Evolutionary conservation across 2,329 filamentous ascomycete species (phyloP).

Genomic region (Aspergillus clavatus): DNA sequence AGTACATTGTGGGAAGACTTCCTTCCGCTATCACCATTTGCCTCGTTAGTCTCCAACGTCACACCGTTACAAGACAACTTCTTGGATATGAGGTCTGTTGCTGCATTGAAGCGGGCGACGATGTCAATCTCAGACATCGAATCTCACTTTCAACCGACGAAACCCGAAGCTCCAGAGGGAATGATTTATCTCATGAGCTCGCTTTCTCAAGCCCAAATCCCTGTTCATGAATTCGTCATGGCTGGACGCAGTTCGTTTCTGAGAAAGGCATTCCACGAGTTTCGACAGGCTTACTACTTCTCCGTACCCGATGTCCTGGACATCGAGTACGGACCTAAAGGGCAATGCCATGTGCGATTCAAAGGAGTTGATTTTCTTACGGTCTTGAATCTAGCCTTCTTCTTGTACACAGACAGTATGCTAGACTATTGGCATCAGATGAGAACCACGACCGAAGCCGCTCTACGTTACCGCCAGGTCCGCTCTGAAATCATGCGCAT

Average conservation of each 20-base stretch:
- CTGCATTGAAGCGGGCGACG: slow-evolving; percentile 37
- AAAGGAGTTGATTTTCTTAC: slow-evolving; percentile 70
- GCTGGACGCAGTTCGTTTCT: slow-evolving; percentile 68
- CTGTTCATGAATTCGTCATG: slow-evolving; percentile 77
- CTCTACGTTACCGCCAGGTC: slow-evolving; percentile 71
- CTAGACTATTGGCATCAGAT: slow-evolving; percentile 85
- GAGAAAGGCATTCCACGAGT: slow-evolving; percentile 56
- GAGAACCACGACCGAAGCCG: slow-evolving; percentile 58
- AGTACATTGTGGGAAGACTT: slow-evolving; percentile 71
- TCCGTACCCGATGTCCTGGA: slow-evolving; percentile 57
- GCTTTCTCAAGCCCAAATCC: slow-evolving; percentile 65
- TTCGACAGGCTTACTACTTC: slow-evolving; percentile 51
- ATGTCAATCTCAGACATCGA: slow-evolving; percentile 46
- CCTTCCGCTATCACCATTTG: slow-evolving; percentile 63
- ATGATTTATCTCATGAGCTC: slow-evolving; percentile 49
- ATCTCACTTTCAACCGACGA: slow-evolving; percentile 29
- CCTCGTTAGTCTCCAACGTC: slow-evolving; percentile 49
- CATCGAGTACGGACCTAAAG: slow-evolving; percentile 50
- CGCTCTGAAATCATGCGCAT: slow-evolving; percentile 82
- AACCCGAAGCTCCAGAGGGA: slow-evolving; percentile 22
- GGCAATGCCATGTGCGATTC: slow-evolving; percentile 59
- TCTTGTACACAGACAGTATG: slow-evolving; percentile 72
- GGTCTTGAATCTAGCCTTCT: slow-evolving; percentile 73
- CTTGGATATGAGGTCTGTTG: slow-evolving; percentile 14
- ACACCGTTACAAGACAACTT: slow-evolving; percentile 39